Conservation (phyloP, 495 filamentous ascomycete species). For the Penicillium lividum region DNA sequence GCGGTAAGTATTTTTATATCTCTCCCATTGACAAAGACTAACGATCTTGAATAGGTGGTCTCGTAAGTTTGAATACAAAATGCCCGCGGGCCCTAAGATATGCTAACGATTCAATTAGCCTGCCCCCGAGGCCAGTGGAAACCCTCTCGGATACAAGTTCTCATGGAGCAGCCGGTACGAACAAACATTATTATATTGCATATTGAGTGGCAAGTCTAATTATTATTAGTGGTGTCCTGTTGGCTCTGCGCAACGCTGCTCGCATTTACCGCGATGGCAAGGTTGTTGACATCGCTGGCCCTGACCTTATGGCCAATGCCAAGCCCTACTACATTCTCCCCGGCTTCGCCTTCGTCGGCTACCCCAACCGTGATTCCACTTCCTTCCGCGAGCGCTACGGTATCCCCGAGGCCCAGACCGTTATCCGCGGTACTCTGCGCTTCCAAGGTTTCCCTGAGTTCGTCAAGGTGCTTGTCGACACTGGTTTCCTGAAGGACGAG, state of each 20-base stretch:
- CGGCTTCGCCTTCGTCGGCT: constrained; percentile 86
- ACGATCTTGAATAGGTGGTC: constrained; percentile 2
- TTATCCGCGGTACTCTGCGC: constrained; percentile 70
- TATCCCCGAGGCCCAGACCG: constrained; percentile 73
- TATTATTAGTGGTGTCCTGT: constrained; percentile 70
- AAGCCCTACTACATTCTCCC: constrained; percentile 93
- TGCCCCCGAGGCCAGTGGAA: constrained; percentile 79
- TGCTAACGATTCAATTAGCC: constrained; percentile 45
- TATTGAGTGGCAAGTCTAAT: constrained; percentile 41
- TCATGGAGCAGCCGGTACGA: constrained; percentile 62
- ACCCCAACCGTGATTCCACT: constrained; percentile 90
- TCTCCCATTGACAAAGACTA: background rate
- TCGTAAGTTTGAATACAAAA: constrained; percentile 1
- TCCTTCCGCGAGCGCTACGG: constrained; percentile 84
- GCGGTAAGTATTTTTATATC: constrained; percentile 59
- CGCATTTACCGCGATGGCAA: constrained; percentile 80
- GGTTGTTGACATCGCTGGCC: constrained; percentile 57
- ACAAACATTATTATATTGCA: background rate
- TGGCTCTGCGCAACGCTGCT: constrained; percentile 84
- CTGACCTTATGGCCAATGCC: constrained; percentile 80
- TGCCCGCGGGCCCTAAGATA: background rate
- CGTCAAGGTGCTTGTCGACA: constrained; percentile 81
- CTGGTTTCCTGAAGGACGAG: constrained; percentile 77
- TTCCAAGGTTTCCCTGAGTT: constrained; percentile 89
- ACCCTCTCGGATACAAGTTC: constrained; percentile 97